phyloP scores from a whole-genome alignment of 306 rosid species.

The Parietaria judaica region DNA sequence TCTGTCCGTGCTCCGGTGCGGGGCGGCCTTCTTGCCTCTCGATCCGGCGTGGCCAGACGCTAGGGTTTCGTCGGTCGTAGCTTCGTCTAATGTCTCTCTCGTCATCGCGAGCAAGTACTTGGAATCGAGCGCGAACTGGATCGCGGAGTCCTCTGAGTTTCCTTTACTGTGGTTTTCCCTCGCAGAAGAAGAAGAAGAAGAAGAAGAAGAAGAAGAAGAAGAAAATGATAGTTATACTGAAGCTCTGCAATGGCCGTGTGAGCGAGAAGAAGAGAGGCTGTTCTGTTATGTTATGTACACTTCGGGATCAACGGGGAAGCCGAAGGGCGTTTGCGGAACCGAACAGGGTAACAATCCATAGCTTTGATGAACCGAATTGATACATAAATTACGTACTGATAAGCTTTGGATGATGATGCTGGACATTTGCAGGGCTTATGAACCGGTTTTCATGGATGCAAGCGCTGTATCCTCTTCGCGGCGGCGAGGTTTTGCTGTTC shows the following conservation, averaged over 20 bases:
- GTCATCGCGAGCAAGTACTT: slow-evolving; percentile 41
- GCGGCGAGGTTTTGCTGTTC: slow-evolving; percentile 59
- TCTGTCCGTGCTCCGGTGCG: slow-evolving; percentile 64
- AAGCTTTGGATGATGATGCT: no score
- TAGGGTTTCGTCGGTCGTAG: slow-evolving; percentile 42
- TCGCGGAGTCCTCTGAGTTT: slow-evolving; percentile 23
- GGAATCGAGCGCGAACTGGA: slow-evolving; percentile 38
- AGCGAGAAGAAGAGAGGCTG: slow-evolving; percentile 36
- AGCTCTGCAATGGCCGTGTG: slow-evolving; percentile 41
- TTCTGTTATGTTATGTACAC: slow-evolving; percentile 86
- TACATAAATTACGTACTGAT: no score
- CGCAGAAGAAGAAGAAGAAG: slow-evolving; percentile 23
- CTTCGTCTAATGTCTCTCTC: slow-evolving; percentile 49
- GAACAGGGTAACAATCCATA: slow-evolving; percentile 42
- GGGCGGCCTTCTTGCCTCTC: slow-evolving; percentile 78
- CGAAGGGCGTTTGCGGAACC: slow-evolving; percentile 86
- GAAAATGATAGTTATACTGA: background rate
- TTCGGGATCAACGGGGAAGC: slow-evolving; percentile 91
- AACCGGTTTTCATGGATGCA: slow-evolving; percentile 91
- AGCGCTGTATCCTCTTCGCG: slow-evolving; percentile 51
- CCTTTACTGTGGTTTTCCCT: slow-evolving; percentile 44
- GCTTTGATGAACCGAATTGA: background rate
- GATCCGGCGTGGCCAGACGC: slow-evolving; percentile 76
- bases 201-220: slow-evolving; percentile 23
- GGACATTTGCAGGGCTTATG: slow-evolving; percentile 43